Conservation (phyloP, 2,329 filamentous ascomycete species). For the Alternaria triticimaculans region DNA sequence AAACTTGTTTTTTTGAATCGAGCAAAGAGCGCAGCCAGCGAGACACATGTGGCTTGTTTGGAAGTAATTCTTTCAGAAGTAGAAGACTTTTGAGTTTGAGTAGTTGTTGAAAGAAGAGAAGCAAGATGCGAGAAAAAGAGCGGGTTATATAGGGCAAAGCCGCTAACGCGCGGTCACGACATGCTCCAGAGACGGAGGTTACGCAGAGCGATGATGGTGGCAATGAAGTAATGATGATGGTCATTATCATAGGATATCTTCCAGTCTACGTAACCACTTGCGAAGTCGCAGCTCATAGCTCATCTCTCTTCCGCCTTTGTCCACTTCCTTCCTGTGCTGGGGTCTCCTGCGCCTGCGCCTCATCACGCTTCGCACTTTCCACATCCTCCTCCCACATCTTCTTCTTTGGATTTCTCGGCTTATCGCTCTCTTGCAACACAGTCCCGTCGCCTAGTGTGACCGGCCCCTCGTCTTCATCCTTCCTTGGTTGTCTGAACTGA, state of each 20-base stretch:
- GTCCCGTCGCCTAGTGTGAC: conserved; percentile 55
- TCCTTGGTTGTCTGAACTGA: conserved; percentile 30
- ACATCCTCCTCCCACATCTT: conserved; percentile 64
- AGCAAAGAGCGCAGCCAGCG: too few relatives aligned
- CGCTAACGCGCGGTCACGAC: neutral
- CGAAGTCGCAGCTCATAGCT: conserved; percentile 19
- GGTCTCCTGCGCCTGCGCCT: conserved; percentile 19
- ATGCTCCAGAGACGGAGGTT: neutral
- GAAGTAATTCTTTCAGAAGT: too few relatives aligned
- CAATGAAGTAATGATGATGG: neutral
- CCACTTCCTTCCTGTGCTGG: conserved; percentile 11
- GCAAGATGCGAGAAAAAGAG: neutral
- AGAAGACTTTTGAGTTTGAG: too few relatives aligned
- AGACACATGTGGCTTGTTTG: too few relatives aligned
- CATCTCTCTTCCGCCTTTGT: conserved; percentile 26
- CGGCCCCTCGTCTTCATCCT: conserved; percentile 37
- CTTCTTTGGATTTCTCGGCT: conserved; percentile 64
- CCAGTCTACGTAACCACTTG: neutral
- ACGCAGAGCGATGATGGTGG: neutral
- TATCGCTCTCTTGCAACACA: conserved; percentile 51
- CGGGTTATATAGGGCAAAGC: neutral
- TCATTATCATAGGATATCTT: neutral
- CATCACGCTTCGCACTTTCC: conserved; percentile 41
- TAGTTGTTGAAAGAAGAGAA: neutral
- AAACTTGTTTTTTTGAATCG: too few relatives aligned